Evolutionary conservation across 202 grass and related monocot genomes (phyloP).

Genomic region (Setaria italica): DNA sequence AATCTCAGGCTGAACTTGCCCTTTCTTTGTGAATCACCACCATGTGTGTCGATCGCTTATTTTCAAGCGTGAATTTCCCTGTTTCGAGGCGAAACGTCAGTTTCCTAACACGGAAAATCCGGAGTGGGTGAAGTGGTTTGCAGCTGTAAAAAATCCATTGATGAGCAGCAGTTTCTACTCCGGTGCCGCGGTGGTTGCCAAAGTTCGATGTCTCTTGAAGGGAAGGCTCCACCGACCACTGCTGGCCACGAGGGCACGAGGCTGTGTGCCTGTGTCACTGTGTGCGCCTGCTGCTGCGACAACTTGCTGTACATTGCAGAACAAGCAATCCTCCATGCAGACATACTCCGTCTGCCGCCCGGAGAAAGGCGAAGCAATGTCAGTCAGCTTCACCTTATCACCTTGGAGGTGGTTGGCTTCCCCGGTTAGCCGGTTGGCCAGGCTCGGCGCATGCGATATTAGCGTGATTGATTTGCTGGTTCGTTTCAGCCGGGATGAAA

Average conservation of each 20-base stretch:
- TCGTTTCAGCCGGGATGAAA: too few species aligned
- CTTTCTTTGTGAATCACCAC: background rate
- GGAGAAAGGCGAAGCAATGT: too few species aligned
- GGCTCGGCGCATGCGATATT: too few species aligned
- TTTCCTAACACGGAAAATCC: background rate
- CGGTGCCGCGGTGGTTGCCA: background rate
- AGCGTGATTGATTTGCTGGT: too few species aligned
- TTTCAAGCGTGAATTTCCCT: background rate
- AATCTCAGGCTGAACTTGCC: background rate
- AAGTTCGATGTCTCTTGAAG: slow-evolving; percentile 39
- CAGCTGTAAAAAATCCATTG: background rate
- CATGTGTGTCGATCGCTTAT: background rate
- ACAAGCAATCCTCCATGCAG: too few species aligned
- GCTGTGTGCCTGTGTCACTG: too few species aligned
- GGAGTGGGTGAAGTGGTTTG: background rate
- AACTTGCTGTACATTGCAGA: too few species aligned
- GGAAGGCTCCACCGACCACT: background rate
- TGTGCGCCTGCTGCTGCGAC: too few species aligned
- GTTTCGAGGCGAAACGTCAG: background rate
- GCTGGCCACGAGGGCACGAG: background rate
- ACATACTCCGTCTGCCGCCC: too few species aligned
- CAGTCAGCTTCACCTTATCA: too few species aligned
- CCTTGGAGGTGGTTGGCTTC: too few species aligned
- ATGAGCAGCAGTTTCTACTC: background rate
- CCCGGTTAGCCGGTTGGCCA: too few species aligned